phyloP scores from a whole-genome alignment of 768 basidiomycete genomes.

The Macrocybe gigantea region DNA sequence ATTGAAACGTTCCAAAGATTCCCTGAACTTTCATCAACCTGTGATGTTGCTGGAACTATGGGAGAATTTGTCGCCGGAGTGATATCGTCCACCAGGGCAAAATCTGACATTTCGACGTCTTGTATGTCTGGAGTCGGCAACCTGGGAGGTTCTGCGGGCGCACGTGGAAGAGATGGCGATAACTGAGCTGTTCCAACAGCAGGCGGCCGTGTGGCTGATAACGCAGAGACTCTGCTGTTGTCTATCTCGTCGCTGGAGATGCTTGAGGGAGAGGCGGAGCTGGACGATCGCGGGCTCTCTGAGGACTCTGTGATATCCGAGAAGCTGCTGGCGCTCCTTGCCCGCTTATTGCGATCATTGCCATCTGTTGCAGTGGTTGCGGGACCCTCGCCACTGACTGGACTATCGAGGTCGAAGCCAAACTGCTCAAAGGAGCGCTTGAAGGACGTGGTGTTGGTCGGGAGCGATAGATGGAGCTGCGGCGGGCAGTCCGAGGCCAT shows the following conservation, averaged over 20 bases:
- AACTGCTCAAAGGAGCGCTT: conserved; percentile 58
- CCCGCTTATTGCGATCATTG: conserved; percentile 52
- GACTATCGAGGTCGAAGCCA: conserved; percentile 50
- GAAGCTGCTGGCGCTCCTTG: conserved; percentile 46
- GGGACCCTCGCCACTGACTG: conserved; percentile 18
- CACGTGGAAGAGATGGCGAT: conserved; percentile 9
- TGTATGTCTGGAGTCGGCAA: conserved; percentile 41
- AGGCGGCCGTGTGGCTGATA: conserved; percentile 11
- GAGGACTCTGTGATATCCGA: conserved; percentile 30
- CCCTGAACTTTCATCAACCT: conserved; percentile 30
- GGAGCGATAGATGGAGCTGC: conserved; percentile 6
- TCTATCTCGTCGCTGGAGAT: conserved; percentile 6
- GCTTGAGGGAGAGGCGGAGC: conserved; percentile 13
- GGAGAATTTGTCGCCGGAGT: conserved; percentile 5
- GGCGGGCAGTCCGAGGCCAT: no score
- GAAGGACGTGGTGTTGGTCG: conserved; percentile 36
- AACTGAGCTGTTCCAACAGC: conserved; percentile 13
- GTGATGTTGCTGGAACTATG: conserved; percentile 3
- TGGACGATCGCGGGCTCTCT: conserved; percentile 30
- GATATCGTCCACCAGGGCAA: conserved; percentile 17
- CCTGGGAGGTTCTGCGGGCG: conserved; percentile 26
- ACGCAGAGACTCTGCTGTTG: conserved; percentile 2
- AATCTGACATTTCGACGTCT: conserved; percentile 48
- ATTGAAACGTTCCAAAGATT: conserved; percentile 46
- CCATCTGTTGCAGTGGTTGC: conserved; percentile 27